Conservation (phyloP, 2,329 filamentous ascomycete species). For the Fusarium albosuccineum region DNA sequence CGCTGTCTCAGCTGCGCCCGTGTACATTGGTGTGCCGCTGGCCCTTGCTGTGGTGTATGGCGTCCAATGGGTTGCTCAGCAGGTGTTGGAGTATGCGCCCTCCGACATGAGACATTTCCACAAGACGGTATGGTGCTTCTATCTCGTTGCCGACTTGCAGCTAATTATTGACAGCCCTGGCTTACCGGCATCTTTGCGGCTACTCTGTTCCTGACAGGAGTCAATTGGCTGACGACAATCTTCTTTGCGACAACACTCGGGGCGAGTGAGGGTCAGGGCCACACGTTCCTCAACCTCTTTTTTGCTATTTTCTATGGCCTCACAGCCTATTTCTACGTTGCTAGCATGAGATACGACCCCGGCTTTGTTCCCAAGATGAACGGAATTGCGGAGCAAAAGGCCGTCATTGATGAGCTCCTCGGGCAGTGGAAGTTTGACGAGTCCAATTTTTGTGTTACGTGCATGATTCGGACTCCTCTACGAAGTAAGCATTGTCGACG, state of each 20-base stretch:
- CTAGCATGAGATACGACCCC: constrained; percentile 88
- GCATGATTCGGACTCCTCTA: constrained; percentile 93
- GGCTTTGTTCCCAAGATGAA: constrained; percentile 93
- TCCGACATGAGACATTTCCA: constrained; percentile 91
- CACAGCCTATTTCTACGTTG: constrained; percentile 87
- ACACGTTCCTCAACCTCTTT: constrained; percentile 81
- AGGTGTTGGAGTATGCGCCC: constrained; percentile 84
- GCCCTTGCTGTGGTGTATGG: constrained; percentile 74
- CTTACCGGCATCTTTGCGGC: constrained; percentile 93
- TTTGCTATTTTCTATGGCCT: constrained; percentile 76
- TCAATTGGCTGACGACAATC: constrained; percentile 81
- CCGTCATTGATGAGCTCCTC: constrained; percentile 88
- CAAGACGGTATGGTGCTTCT: constrained; percentile 76
- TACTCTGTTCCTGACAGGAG: constrained; percentile 83
- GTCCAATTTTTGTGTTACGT: constrained; percentile 91
- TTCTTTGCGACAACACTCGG: constrained; percentile 40
- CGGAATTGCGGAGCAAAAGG: constrained; percentile 90
- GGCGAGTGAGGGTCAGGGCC: constrained; percentile 51
- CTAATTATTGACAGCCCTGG: constrained; percentile 74
- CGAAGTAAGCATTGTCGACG: constrained; percentile 96
- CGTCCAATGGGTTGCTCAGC: constrained; percentile 82
- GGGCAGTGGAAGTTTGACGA: constrained; percentile 92
- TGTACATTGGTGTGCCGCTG: constrained; percentile 82
- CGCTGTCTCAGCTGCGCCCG: constrained; percentile 78
- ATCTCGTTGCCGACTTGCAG: neutral